A percentile compares a stretch with the other conserved stretches of the same genome.
phyloP scores from a whole-genome alignment of 441 rosid genomes.

The Populus hybrid region DNA sequence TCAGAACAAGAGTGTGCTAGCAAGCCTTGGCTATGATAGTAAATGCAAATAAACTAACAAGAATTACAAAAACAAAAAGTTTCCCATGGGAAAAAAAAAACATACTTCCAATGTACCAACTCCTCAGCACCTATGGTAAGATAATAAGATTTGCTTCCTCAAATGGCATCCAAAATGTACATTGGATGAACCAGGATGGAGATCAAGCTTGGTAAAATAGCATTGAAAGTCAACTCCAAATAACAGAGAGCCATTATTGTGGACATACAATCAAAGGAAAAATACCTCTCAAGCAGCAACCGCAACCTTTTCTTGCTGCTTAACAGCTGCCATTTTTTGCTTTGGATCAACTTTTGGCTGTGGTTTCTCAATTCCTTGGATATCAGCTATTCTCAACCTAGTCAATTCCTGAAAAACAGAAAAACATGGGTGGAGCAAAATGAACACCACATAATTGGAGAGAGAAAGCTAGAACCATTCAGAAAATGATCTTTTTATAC shows the following conservation, averaged over 20 bases:
- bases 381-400: slow-evolving; percentile 80
- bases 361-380: slow-evolving; percentile 85
- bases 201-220: slow-evolving; percentile 7
- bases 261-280: slow-evolving; percentile 5
- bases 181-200: slow-evolving; percentile 17
- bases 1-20: neutral
- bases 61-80: slow-evolving; percentile 13
- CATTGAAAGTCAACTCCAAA: slow-evolving; percentile 8
- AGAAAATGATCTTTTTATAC: slow-evolving; percentile 32
- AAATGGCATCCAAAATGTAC: slow-evolving; percentile 20
- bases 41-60: neutral
- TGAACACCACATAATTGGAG: neutral
- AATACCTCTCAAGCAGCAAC: slow-evolving; percentile 42
- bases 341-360: slow-evolving; percentile 35
- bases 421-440: slow-evolving; percentile 12
- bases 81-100: neutral
- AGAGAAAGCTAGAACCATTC: neutral
- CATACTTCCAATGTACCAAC: neutral
- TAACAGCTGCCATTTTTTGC: slow-evolving; percentile 34
- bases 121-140: neutral
- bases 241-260: slow-evolving; percentile 23
- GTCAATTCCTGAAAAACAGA: slow-evolving; percentile 66
- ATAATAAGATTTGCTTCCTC: slow-evolving; percentile 13
- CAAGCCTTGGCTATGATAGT: neutral
- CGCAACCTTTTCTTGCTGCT: slow-evolving; percentile 49